Base-by-base conservation (phyloP, 495 filamentous ascomycete genomes). In the Aspergillus bridgeri region DNA sequence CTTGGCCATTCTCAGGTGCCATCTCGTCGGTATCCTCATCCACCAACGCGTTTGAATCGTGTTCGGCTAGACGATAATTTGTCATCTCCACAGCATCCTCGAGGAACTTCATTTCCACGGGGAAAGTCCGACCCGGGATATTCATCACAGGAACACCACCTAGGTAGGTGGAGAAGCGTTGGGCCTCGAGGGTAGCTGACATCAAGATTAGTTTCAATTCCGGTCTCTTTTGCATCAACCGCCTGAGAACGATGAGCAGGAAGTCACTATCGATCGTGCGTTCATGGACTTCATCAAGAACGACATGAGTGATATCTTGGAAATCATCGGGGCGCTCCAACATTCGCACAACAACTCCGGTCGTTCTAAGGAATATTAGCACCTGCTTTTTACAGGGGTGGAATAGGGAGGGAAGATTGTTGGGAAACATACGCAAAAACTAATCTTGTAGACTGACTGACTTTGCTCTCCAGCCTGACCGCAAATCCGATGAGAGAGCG, bases 271-370 rank as follows among this genome's bases (percentile, higher is more conserved):
- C 94, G 59, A 98, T 97, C 19, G 89, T 88, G 53, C 92, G 83
- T 63, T 98, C 92, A 69, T 98, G 93, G 3, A 96, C 91, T 70
- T 98, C 94, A 62, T 98, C 94, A 21, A 98, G 81, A 48, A 98
- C 84, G 52, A 98, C 80, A 71, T 97, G 93, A 3, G 91, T 95
- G 52, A 98, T 86, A 52, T 96, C 93, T 47, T 83, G 79, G 46
- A 98, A 83, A 48, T 92, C 86, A 59, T 89, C 86, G 0, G 89
- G 90, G 2, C 86, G 85, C 72, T 98, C 93, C 9, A 98, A 77
- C 94, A 98, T 98, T 15, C 94, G 87, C 78, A 98, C 90, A 6
- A 98, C 89, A 60, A 98, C 95, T 73, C 94, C 94, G 56, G 86
- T 86, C 13, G 82, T 84, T 23, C 69, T 75, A 8, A 7, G 17